Base-by-base conservation (phyloP, 345 rosid genomes). In the Mallotus nudiflorus region DNA sequence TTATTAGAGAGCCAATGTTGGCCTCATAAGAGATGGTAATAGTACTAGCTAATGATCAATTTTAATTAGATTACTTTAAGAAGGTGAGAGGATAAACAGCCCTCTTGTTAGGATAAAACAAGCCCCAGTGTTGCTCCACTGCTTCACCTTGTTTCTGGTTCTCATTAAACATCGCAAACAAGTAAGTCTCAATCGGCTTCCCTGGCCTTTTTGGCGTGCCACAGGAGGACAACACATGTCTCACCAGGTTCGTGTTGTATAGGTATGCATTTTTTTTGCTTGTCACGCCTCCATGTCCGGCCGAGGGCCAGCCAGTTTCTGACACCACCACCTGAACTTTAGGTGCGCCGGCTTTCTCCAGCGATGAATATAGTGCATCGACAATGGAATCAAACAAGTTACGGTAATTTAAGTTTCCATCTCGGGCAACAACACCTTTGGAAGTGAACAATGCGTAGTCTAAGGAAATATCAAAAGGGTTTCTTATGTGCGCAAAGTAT, bases 341-440 rank as follows among this genome's bases (percentile, higher is more conserved):
- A 42, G 46, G 13, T 12, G 46, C 46, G 4, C 46, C 46, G 46
- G 14, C 46, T 1, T 42, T 4, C 46, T n/a, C 24, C 54, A 20
- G 9, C 1, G 57, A n/a, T 1, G 25, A 20, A 52, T 52, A 3
- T 52, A 72, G 51, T 29, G 78, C 77, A 14, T 82, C 87, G 0
- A 82, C 62, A 74, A 75, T 81, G 8, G 80, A 84, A 2, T 72
- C 81, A 20, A 82, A 77, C 27, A 85, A 31, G 72, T 78, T 80
- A 66, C 3, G 55, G 12, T 85, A 85, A 9, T 45, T 10, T 14
- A 70, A 50, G 45, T 24, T 46, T 0, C 84, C 82, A 56, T 88
- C 86, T 0, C 0, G 12, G 18, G 73, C 73, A 1, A 75, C 78
- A 0, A 82, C 72, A 1, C 50, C 22, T 0, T 46, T 12, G 0